Conservation (phyloP, 345 rosid genomes). For the Passiflora organensis region DNA sequence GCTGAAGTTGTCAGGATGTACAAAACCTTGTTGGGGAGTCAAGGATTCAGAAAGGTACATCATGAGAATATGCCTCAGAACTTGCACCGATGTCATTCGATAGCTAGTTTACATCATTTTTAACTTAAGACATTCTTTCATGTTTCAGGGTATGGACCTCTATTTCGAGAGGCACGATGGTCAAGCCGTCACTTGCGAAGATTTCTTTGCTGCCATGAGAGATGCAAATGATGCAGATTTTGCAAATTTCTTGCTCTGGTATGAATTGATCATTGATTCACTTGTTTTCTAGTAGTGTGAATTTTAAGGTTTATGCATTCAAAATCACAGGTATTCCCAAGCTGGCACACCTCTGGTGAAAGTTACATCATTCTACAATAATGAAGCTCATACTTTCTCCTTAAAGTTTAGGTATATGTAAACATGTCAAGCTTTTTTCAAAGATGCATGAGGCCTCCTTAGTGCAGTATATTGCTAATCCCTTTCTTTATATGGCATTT, state of each 20-base stretch:
- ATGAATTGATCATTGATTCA: slow-evolving; percentile 16
- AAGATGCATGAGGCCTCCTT: too few relatives aligned
- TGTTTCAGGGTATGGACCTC: slow-evolving; percentile 90
- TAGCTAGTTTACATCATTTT: too few relatives aligned
- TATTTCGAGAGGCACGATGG: slow-evolving; percentile 91
- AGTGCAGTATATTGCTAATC: neutral
- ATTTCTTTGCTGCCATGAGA: slow-evolving; percentile 92
- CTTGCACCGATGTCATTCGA: neutral
- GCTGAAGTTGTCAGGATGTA: slow-evolving; percentile 99
- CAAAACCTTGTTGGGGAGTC: slow-evolving; percentile 86
- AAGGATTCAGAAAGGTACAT: slow-evolving; percentile 87
- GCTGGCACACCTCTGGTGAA: slow-evolving; percentile 95
- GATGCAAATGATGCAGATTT: slow-evolving; percentile 95
- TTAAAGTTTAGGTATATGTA: slow-evolving; percentile 75
- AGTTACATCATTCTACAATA: slow-evolving; percentile 67
- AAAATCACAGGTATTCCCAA: slow-evolving; percentile 85
- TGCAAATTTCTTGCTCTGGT: slow-evolving; percentile 91
- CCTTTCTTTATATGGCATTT: slow-evolving; percentile 11
- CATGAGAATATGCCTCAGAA: slow-evolving; percentile 1
- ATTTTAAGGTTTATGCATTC: slow-evolving; percentile 8
- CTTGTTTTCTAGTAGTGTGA: neutral
- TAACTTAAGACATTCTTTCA: neutral
- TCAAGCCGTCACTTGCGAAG: slow-evolving; percentile 98
- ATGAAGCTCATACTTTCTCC: slow-evolving; percentile 69
- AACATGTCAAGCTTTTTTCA: slow-evolving; percentile 1